Evolutionary conservation across 768 basidiomycete genomes (phyloP), one percentile per base, ranked within the genome.

Genomic region (Trametes elegans): DNA sequence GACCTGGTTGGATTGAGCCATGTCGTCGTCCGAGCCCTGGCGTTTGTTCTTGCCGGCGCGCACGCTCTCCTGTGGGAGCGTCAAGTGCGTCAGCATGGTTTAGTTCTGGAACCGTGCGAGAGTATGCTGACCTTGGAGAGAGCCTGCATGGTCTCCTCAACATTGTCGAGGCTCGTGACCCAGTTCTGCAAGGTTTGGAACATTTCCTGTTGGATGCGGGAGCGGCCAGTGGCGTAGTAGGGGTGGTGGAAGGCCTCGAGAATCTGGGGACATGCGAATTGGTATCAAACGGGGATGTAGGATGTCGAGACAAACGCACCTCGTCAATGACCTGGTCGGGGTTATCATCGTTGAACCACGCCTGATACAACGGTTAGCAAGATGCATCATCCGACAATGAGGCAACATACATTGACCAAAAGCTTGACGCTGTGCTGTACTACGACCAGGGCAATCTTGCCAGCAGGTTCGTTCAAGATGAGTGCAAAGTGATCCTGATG

Each of bases 401-500:
- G 6, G 21, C 4, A 1, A 60, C 71, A 31, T 29, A 77, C 78
- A 54, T 74, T 61, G 24, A 88, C 85, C 35, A 89, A 79, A 23
- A 81, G 70, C 49, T 79, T 78, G 49, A 86, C 84, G 11, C 73
- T 70, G 65, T 89, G 69, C 61, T 81, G 78, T 11, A 88, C 86
- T 13, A 90, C 78, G 24, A 85, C 68, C 63, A 81, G 77, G 7
- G 87, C 87, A 45, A 88, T 81, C 65, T 86, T 84, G 3, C 87
- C 87, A 10, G 87, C 87, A 0, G 87, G 85, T 63, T 88, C 84
- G 65, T 88, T 89, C 47, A 88, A 72, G 48, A 87, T 83, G 38
- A 87, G 77, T 5, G 74, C 80, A 62, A 89, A 87, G 68, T 88
- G 86, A 64, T 88, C 87, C 82, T 86, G 23, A 14, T 4, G 21